Evolutionary conservation across 2,329 filamentous ascomycete species (phyloP).

Genomic region (Macrophomina pseudophaseolina): DNA sequence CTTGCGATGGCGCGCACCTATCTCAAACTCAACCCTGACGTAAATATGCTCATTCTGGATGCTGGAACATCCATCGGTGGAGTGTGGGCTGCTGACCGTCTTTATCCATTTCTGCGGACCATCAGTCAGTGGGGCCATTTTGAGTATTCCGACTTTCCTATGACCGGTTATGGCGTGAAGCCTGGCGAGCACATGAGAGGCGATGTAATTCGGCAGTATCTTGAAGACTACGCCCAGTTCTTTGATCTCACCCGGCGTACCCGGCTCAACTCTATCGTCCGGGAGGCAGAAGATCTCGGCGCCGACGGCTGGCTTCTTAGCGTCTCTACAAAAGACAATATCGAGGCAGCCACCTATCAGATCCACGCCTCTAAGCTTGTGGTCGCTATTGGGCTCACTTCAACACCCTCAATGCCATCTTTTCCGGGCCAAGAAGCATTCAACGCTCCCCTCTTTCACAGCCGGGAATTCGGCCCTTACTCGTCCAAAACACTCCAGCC

Average conservation of each 20-base stretch:
- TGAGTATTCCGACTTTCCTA: constrained; percentile 47
- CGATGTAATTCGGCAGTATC: constrained; percentile 61
- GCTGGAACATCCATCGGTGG: constrained; percentile 47
- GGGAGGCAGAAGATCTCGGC: constrained; percentile 50
- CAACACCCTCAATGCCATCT: constrained; percentile 59
- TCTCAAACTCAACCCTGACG: constrained; percentile 48
- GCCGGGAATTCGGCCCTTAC: constrained; percentile 56
- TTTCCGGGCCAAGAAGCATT: constrained; percentile 59
- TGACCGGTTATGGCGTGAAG: constrained; percentile 43
- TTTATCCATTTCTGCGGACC: constrained; percentile 51
- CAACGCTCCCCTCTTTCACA: constrained; percentile 61
- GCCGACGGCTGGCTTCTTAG: constrained; percentile 41
- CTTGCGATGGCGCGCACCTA: constrained; percentile 56
- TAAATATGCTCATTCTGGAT: constrained; percentile 52
- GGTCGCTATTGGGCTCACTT: constrained; percentile 66
- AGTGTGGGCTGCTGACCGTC: constrained; percentile 49
- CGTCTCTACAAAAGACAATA: not conserved
- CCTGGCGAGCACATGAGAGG: constrained; percentile 65
- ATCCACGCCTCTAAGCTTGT: constrained; percentile 57
- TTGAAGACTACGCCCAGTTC: constrained; percentile 53
- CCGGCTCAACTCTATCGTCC: constrained; percentile 58
- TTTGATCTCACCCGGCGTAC: constrained; percentile 57
- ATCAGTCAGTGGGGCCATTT: constrained; percentile 49
- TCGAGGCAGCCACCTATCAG: constrained; percentile 21
- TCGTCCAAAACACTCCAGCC: constrained; percentile 42